phyloP scores from a whole-genome alignment of 108 stramenopile genomes.

The Licmophora abbreviata region DNA sequence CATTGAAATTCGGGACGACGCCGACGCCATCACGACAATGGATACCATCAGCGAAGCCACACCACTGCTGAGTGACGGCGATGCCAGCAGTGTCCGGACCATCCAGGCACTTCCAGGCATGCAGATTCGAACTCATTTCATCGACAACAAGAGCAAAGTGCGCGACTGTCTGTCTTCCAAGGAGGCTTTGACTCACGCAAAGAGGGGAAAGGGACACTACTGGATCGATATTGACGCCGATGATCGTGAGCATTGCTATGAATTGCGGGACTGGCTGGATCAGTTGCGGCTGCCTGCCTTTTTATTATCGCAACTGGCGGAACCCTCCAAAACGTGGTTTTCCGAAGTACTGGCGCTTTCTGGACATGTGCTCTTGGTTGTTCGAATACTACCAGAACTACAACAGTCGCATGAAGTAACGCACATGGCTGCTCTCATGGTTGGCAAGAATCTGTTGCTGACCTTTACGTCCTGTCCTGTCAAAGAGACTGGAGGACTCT shows the following conservation, averaged over 20 bases:
- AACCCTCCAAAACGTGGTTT: conserved; percentile 25
- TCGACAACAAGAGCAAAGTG: no score
- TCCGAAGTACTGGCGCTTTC: conserved; percentile 36
- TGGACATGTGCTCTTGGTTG: conserved; percentile 19
- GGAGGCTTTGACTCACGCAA: no score
- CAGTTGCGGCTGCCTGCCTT: conserved; percentile 31
- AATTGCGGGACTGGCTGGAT: conserved; percentile 28
- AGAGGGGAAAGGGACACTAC: no score
- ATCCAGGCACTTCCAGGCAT: no score
- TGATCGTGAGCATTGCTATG: conserved; percentile 18
- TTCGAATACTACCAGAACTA: conserved; percentile 34
- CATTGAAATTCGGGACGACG: no score
- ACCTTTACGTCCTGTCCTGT: conserved; percentile 35
- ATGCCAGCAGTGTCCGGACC: no score
- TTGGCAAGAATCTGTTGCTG: conserved; percentile 29
- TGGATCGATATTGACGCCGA: conserved; percentile 52
- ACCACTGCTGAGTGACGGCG: no score
- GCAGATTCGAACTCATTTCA: no score
- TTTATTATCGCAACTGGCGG: conserved; percentile 30
- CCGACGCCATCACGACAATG: no score
- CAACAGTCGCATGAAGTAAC: conserved; percentile 24
- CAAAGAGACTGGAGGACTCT: conserved; percentile 20
- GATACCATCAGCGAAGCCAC: no score
- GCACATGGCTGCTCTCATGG: conserved; percentile 29
- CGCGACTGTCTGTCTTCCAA: no score